Percentiles rank a stretch among this genome's conserved stretches.
Conservation (phyloP, 805 yeast species). For the Pichia manshurica region DNA sequence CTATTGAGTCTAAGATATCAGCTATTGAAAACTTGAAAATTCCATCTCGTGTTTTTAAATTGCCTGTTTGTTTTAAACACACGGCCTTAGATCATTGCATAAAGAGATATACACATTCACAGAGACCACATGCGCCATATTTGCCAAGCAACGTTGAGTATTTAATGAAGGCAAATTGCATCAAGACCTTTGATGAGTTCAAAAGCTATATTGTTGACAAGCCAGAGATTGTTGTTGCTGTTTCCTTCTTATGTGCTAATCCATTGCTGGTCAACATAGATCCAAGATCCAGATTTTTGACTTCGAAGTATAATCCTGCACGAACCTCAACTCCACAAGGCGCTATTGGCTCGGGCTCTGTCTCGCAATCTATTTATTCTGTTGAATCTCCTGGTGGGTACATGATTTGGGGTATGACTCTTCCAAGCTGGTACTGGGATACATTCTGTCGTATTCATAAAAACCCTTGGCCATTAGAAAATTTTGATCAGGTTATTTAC, state of each 20-base stretch:
- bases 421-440: conserved; percentile 31
- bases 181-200: conserved; percentile 23
- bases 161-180: conserved; percentile 26
- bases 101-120: conserved; percentile 25
- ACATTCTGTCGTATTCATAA: conserved; percentile 27
- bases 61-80: conserved; percentile 27
- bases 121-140: conserved; percentile 30
- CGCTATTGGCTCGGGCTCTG: conserved; percentile 28
- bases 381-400: conserved; percentile 32
- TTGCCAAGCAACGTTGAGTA: conserved; percentile 26
- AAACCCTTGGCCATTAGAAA: conserved; percentile 31
- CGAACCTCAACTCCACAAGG: conserved; percentile 31
- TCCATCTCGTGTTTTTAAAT: conserved; percentile 23
- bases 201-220: conserved; percentile 20
- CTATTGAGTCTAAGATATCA: conserved; percentile 22
- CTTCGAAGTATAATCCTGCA: conserved; percentile 29
- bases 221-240: conserved; percentile 27
- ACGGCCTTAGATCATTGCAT: conserved; percentile 22
- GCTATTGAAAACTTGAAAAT: conserved; percentile 24
- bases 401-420: conserved; percentile 31
- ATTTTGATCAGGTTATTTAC: conserved; percentile 30
- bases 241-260: conserved; percentile 29
- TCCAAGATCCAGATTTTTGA: conserved; percentile 27
- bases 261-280: conserved; percentile 28
- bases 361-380: conserved; percentile 26